phyloP scores from a whole-genome alignment of 2,329 filamentous ascomycete genomes.

The Neofusicoccum laricinum region DNA sequence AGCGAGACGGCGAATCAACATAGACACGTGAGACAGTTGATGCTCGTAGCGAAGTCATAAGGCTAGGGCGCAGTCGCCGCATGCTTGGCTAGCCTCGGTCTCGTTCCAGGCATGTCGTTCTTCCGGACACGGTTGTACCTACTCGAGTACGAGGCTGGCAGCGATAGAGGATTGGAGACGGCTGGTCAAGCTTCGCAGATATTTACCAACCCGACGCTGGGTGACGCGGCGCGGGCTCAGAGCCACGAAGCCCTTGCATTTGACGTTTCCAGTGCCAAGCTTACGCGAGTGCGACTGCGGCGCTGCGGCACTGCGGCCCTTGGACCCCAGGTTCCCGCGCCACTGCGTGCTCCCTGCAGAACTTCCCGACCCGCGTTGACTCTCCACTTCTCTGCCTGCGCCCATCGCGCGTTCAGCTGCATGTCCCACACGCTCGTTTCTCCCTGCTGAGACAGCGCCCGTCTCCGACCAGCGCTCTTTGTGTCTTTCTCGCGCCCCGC shows the following conservation, averaged over 20 bases:
- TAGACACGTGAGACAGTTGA: neutral
- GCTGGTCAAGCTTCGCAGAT: neutral
- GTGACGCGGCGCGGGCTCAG: neutral
- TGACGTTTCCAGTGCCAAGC: neutral
- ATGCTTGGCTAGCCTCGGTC: neutral
- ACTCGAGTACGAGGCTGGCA: neutral
- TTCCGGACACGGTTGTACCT: neutral
- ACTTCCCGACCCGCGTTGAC: slow-evolving; percentile 1
- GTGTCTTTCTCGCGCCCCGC: neutral
- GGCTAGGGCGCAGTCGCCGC: neutral
- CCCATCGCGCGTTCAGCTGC: neutral
- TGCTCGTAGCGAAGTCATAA: neutral
- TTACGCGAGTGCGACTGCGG: too few relatives aligned
- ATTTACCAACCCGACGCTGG: neutral
- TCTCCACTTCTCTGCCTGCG: neutral
- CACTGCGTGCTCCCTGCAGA: slow-evolving; percentile 6
- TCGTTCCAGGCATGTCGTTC: neutral
- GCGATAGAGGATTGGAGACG: neutral
- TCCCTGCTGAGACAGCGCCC: neutral
- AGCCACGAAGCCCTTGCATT: neutral
- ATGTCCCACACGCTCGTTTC: slow-evolving; percentile 11
- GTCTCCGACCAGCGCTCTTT: neutral
- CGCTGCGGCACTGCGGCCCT: too few relatives aligned
- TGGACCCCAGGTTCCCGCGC: neutral
- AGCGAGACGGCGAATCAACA: neutral